A percentile compares a stretch with the other conserved stretches of the same genome.
phyloP scores from a whole-genome alignment of 345 rosid genomes.

The Gynandropsis gynandra region DNA sequence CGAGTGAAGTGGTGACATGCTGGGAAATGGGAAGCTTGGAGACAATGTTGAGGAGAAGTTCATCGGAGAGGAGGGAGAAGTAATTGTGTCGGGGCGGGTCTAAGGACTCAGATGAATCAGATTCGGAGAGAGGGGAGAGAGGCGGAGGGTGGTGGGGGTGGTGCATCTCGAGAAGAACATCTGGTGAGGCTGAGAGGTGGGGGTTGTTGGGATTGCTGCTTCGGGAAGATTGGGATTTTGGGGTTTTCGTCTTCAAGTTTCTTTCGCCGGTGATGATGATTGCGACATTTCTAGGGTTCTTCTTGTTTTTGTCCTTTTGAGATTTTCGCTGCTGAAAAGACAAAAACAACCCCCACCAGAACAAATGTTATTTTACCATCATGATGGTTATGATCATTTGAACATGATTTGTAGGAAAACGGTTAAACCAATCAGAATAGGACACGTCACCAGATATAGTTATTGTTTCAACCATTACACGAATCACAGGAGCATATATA shows the following conservation, averaged over 20 bases:
- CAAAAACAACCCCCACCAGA: no score
- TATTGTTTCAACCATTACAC: no score
- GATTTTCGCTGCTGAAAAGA: no score
- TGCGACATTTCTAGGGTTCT: conserved; percentile 3
- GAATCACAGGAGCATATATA: no score
- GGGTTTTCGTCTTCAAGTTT: not conserved
- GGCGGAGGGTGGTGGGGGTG: conserved; percentile 16
- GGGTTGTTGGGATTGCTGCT: not conserved
- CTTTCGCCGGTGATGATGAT: not conserved
- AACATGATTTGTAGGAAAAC: no score
- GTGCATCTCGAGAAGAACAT: conserved; percentile 24
- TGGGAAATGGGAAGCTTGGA: conserved; percentile 39
- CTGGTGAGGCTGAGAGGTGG: conserved; percentile 21
- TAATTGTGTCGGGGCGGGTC: conserved; percentile 25
- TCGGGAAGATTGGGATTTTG: not conserved
- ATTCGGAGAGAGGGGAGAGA: conserved; percentile 24
- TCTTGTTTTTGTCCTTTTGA: not conserved
- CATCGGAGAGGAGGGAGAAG: conserved; percentile 40
- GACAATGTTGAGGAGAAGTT: conserved; percentile 43
- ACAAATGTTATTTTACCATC: no score
- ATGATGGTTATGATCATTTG: no score
- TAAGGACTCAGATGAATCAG: conserved; percentile 3
- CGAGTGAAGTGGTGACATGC: conserved; percentile 33
- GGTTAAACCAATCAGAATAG: no score
- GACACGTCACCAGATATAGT: no score